Evolutionary conservation across 176 grass and related monocot species (phyloP).

Genomic region (Alloteropsis semialata): DNA sequence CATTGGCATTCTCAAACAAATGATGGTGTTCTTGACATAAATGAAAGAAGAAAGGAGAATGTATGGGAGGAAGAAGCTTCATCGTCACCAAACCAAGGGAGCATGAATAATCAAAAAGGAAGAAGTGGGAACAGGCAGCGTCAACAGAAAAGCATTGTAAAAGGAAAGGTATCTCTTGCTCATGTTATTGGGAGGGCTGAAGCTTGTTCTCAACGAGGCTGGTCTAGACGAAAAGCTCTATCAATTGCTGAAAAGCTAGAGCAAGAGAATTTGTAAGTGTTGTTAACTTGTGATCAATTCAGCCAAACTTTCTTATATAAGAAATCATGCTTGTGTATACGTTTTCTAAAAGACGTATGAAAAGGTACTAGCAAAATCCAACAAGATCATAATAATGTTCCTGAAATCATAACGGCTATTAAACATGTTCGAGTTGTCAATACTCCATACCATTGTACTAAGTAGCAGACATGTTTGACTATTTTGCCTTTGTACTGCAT

Average conservation of each 20-base stretch:
- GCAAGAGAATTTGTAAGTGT: slow-evolving; percentile 94
- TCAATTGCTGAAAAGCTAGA: slow-evolving; percentile 94
- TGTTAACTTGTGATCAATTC: slow-evolving; percentile 27
- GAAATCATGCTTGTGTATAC: background rate
- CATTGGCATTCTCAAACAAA: slow-evolving; percentile 38
- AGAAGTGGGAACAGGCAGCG: slow-evolving; percentile 47
- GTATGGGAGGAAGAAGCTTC: slow-evolving; percentile 48
- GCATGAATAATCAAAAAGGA: slow-evolving; percentile 32
- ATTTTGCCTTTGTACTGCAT: slow-evolving; percentile 18
- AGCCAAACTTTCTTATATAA: slow-evolving; percentile 2
- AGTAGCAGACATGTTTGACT: slow-evolving; percentile 1
- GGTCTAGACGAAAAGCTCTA: slow-evolving; percentile 80
- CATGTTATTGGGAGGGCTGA: slow-evolving; percentile 81
- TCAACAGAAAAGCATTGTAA: slow-evolving; percentile 63
- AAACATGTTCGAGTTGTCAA: background rate
- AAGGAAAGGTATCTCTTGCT: slow-evolving; percentile 74
- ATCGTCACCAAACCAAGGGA: slow-evolving; percentile 42
- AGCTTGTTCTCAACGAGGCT: slow-evolving; percentile 58
- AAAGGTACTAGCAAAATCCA: background rate
- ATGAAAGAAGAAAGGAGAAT: slow-evolving; percentile 36
- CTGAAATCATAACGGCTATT: background rate
- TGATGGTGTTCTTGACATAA: slow-evolving; percentile 28
- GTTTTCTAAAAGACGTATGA: slow-evolving; percentile 10
- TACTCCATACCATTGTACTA: slow-evolving; percentile 8
- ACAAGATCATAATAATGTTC: background rate